Evolutionary conservation across 208 protist species (phyloP), one percentile per base, ranked within the genome.

Genomic region (Leishmania mexicana): DNA sequence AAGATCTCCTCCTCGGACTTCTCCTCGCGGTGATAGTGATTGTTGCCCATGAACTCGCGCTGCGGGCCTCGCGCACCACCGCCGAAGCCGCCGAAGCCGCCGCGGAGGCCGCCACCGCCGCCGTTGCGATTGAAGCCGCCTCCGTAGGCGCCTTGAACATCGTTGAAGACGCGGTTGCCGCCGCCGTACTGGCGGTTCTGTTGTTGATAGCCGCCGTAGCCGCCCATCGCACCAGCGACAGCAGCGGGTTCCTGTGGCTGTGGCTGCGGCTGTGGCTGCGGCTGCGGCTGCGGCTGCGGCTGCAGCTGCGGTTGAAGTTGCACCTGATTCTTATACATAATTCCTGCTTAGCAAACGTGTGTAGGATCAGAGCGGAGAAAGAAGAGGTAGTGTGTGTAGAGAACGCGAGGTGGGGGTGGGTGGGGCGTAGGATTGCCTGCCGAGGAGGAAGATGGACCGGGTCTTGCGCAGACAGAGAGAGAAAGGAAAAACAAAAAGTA

Each of bases 1-100:
- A 97, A 97, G 86, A 97, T 95, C 70, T 97, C 93, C 53, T 97
- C 95, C 77, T 97, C 95, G 28, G 92, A 57, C 85, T 96, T 96
- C 86, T 97, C 95, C 86, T 95, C 91, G 65, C 94, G 94, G 83
- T 93, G 88, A 84, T 97, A 97, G 62, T 85, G 84, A 76, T 85
- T 83, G 83, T 87, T 87, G 64, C 89, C 83, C 77, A 83, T 80
- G 78, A 83, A 80, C 67, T 83, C 80, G 65, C 78, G 84, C 21
- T 13, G 72, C 19, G 81, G 81, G 58, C 72, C 67, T n/a, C 68
- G 53, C 53, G 40, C n/a, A 60, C 84, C 85, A 51, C 84, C 87
- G 72, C 83, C 83, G 5, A 83, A 84, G 49, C 70, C 40, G 51
- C 84, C 88, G 38, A 85, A 83, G 85, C 78, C 84, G 21, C 83